These are phyloP conservation scores for Boletellus sp. DNA, from an alignment of 768 basidiomycete species.

Conservation along the genomic window DNA sequence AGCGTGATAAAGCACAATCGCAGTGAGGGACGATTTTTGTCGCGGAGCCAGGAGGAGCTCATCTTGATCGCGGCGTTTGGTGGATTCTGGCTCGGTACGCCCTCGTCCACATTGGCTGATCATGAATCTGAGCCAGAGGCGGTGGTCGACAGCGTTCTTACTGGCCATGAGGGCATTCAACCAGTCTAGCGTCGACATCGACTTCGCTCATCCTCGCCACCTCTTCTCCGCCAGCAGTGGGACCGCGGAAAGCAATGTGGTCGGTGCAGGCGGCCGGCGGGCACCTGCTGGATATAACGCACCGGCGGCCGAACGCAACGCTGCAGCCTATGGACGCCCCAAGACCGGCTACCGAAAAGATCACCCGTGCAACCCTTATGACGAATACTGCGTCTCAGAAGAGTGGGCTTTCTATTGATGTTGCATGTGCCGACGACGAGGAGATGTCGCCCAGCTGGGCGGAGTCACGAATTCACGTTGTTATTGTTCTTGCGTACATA, in stretches of 20 bases:
- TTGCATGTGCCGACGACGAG: neutral
- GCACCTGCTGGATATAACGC: slow-evolving; percentile 21
- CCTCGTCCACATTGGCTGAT: neutral
- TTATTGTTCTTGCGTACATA: slow-evolving; percentile 17
- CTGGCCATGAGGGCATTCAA: slow-evolving; percentile 40
- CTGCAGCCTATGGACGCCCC: slow-evolving; percentile 27
- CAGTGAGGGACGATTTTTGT: slow-evolving; percentile 52
- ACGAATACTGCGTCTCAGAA: slow-evolving; percentile 67
- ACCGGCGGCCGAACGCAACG: slow-evolving; percentile 27
- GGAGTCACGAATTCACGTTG: slow-evolving; percentile 5
- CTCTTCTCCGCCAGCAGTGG: slow-evolving; percentile 34
- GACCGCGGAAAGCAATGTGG: slow-evolving; percentile 32
- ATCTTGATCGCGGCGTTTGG: slow-evolving; percentile 68
- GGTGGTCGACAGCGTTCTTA: slow-evolving; percentile 34
- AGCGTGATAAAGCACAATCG: slow-evolving; percentile 71
- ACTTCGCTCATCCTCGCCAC: slow-evolving; percentile 28
- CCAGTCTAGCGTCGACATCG: slow-evolving; percentile 29
- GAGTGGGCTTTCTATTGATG: slow-evolving; percentile 54
- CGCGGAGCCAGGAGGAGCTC: slow-evolving; percentile 70
- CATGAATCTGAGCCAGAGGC: slow-evolving; percentile 9
- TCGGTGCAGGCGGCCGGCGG: slow-evolving; percentile 30
- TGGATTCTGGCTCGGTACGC: slow-evolving; percentile 73
- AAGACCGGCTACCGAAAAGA: slow-evolving; percentile 37
- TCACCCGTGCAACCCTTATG: slow-evolving; percentile 55
- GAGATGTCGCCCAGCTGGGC: slow-evolving; percentile 3